Base-by-base conservation (phyloP, 1,139 yeast genomes). In the Kurtzmaniella quercitrusa region DNA sequence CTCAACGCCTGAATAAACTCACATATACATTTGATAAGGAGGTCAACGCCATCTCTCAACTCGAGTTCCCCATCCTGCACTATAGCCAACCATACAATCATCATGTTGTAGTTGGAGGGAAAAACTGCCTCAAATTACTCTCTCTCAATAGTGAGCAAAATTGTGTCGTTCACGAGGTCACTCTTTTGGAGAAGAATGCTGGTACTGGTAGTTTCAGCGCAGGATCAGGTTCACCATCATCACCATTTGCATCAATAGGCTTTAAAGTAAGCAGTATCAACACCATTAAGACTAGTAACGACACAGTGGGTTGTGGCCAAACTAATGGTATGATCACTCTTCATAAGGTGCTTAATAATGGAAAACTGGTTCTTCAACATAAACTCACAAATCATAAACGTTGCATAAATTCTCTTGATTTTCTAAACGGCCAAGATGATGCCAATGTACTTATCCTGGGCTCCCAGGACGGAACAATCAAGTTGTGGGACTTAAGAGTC, bases 401-500 rank as follows among this genome's bases (percentile, higher is more conserved):
- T 44, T 82, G 95, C 3, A 83, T 93, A 38, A 88, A 89, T 56
- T 78, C 95, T 1, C 66, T 93, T 22, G 88, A 86, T 46, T 89
- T 88, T 58, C 54, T 66, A 15, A 49, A 44, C 17, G 51, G 47
- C 38, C 49, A 52, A 3, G 72, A 74, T 3, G 76, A 76, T 38
- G 77, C 84, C 1, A 74, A 76, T 51, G 69, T 78, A 38, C 61
- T 93, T 14, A 63, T 88, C 2, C 84, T 96, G 1, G 98, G 96
- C 0, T 85, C 95, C 0, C 96, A 88, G 56, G 98, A 93, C 63
- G 97, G 98, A 2, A 71, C 84, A 16, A 81, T 91, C 44, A 84
- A 88, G 50, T 62, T 89, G 15, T 93, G 98, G 97, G 98, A 93
- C 60, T 60, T 89, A 45, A 74, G 96, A 38, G 69, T 76, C 37